A percentile compares a stretch with the other conserved stretches of the same genome.
Conservation (phyloP, 805 yeast genomes). For the Candida easanensis region DNA sequence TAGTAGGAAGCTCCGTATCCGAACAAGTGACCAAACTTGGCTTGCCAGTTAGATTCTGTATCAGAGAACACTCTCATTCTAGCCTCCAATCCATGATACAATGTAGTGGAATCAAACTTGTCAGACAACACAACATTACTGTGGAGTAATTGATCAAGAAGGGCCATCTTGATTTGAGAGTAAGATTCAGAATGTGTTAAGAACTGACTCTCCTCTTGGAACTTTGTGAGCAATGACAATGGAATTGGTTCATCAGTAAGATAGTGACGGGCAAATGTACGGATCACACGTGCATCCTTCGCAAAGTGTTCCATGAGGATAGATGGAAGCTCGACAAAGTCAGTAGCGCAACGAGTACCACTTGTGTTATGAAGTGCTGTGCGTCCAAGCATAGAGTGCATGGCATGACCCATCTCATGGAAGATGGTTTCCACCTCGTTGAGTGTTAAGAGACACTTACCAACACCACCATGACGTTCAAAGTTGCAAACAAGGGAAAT, state of each 20-base stretch:
- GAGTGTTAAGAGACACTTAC: constrained; percentile 59
- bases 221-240: constrained; percentile 42
- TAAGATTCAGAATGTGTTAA: constrained; percentile 71
- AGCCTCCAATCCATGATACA: constrained; percentile 66
- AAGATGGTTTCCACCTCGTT: constrained; percentile 90
- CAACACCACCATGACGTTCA: constrained; percentile 36
- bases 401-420: constrained; percentile 99
- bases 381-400: constrained; percentile 95
- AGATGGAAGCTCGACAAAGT: constrained; percentile 94
- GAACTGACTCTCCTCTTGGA: constrained; percentile 48
- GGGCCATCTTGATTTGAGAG: constrained; percentile 87
- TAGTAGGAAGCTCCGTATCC: constrained; percentile 95
- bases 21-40: constrained; percentile 87
- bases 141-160: constrained; percentile 81
- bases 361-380: constrained; percentile 87
- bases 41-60: constrained; percentile 80
- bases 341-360: constrained; percentile 94
- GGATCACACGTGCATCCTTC: constrained; percentile 71
- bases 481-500: constrained; percentile 89
- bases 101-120: constrained; percentile 52
- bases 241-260: constrained; percentile 62
- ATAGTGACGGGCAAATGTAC: constrained; percentile 67
- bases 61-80: constrained; percentile 64
- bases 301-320: constrained; percentile 96
- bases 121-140: constrained; percentile 33